Conservation (phyloP, 179 eudicot species). For the Silene noctiflora region DNA sequence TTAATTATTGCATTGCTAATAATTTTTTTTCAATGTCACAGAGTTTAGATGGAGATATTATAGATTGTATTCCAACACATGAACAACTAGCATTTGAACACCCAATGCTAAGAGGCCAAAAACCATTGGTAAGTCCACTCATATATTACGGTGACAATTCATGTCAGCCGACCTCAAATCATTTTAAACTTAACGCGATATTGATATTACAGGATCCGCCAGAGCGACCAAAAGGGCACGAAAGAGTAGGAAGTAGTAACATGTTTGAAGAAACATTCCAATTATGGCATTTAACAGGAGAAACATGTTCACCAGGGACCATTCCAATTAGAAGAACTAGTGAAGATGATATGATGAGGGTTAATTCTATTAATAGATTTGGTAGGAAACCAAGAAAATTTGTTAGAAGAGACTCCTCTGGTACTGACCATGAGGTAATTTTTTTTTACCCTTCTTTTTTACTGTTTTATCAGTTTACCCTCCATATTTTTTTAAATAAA, state of each 20-base stretch:
- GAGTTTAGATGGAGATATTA: slow-evolving; percentile 91
- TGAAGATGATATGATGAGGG: slow-evolving; percentile 64
- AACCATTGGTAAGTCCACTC: slow-evolving; percentile 52
- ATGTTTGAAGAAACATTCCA: slow-evolving; percentile 51
- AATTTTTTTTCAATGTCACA: slow-evolving; percentile 21
- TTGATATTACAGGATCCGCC: slow-evolving; percentile 56
- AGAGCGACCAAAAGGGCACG: slow-evolving; percentile 61
- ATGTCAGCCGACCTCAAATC: neutral
- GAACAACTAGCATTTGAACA: slow-evolving; percentile 90
- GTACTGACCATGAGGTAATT: slow-evolving; percentile 68
- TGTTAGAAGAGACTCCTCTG: slow-evolving; percentile 50
- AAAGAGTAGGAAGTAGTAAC: slow-evolving; percentile 19
- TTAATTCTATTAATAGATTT: slow-evolving; percentile 46
- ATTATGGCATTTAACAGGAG: slow-evolving; percentile 65
- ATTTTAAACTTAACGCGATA: neutral
- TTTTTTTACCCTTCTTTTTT: neutral
- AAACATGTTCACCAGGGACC: slow-evolving; percentile 73
- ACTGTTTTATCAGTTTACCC: neutral
- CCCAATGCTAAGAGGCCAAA: slow-evolving; percentile 65
- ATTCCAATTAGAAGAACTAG: slow-evolving; percentile 83
- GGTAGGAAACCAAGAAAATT: slow-evolving; percentile 52
- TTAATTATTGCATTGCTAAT: neutral
- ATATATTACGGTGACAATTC: neutral
- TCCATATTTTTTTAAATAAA: neutral
- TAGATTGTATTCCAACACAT: slow-evolving; percentile 68